Evolutionary conservation across 1,139 yeast genomes (phyloP).

Genomic region (Lodderomyces jiufengensis): DNA sequence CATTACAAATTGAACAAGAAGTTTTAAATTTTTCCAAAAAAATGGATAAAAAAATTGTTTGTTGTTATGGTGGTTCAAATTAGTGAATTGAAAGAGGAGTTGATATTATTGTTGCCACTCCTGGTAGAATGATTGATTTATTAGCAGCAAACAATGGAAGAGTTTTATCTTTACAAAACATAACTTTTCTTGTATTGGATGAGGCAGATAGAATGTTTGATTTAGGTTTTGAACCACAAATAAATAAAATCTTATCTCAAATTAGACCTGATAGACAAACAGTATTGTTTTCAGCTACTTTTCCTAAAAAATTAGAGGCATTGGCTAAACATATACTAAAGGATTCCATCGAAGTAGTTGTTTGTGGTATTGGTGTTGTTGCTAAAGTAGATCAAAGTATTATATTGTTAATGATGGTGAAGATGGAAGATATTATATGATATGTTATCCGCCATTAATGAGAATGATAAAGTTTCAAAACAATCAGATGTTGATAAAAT

Average conservation of each 20-base stretch:
- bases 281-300: no score
- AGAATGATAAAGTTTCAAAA: no score
- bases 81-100: slow-evolving; percentile 75
- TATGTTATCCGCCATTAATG: no score
- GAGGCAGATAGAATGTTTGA: slow-evolving; percentile 98
- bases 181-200: slow-evolving; percentile 82
- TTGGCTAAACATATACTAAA: slow-evolving; percentile 63
- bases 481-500: slow-evolving; percentile 79
- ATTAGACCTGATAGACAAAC: no score
- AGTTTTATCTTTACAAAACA: slow-evolving; percentile 62
- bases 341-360: slow-evolving; percentile 71
- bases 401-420: no score
- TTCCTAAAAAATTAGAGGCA: slow-evolving; percentile 72
- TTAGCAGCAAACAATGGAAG: slow-evolving; percentile 82
- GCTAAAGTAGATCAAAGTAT: no score
- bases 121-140: slow-evolving; percentile 90
- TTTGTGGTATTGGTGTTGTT: slow-evolving; percentile 81
- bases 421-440: no score
- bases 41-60: slow-evolving; percentile 42
- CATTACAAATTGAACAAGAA: slow-evolving; percentile 77
- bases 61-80: slow-evolving; percentile 96
- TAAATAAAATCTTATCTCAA: no score
- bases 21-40: slow-evolving; percentile 54
- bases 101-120: slow-evolving; percentile 90
- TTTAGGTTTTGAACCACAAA: slow-evolving; percentile 97